Evolutionary conservation across 139 green algal species (phyloP), one percentile per base, ranked within the genome.

Genomic region (Yamagishiella unicocca): DNA sequence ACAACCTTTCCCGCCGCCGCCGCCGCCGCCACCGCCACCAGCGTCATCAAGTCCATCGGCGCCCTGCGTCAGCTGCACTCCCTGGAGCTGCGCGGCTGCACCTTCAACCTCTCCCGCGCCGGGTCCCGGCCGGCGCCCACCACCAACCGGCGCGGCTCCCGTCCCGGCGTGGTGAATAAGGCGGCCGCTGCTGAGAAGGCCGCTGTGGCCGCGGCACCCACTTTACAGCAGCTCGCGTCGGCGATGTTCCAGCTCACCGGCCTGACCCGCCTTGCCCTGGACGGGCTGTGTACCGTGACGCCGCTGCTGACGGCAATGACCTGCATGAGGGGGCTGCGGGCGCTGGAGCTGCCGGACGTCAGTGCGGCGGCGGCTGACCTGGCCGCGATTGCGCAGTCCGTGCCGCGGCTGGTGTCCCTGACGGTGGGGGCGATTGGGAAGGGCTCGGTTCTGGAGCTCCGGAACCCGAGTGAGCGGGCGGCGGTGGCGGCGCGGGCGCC

Each of bases 11-110:
- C 46, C 17, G 50, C 10, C 35, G 7, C 35, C 50, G 50, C 75
- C 45, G 75, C 46, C 35, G 75, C 75, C 1, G 8, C 33, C 31
- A 70, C 75, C 21, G 33, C 75, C n/a, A 50, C 50, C 14, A 33
- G 6, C n/a, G 75, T 35, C 46, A 33, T 82, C 0, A 50, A 68
- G 31, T 43, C 46, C 31, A 27, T 82, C 5, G 75, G 75, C 46
- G 33, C 5, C 3, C 50, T 82, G 50, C 46, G 35, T 1, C 75
- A 68, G 29, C 31, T 82, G 75, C 46, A 19, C 8, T 70, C 31
- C 75, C 50, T 82, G 75, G 75, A 82, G 50, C 75, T 82, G 4
- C 75, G 75, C 17, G 75, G 75, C 22, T 12, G 21, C 31, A 35
- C 42, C 9, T 6, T 80, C 25, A 62, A 62, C 70, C 24, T 55